Evolutionary conservation across 2,329 filamentous ascomycete species (phyloP), one percentile per base, ranked within the genome.

Genomic region (Penicillium sp.): DNA sequence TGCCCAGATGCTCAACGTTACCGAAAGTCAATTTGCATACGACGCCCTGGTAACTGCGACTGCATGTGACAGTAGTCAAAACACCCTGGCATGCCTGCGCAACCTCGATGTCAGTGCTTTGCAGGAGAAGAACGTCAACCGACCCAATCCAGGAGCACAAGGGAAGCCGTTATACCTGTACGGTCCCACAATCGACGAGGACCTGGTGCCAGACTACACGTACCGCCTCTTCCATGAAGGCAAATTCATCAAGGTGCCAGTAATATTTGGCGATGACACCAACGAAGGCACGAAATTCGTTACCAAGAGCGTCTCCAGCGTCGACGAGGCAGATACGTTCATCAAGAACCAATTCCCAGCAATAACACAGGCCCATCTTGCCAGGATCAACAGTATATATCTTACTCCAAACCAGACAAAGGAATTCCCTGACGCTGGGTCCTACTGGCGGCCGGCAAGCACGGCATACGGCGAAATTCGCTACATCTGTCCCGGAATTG

Each of bases 201-300:
- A 81, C 51, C 73, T 84, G n/a, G 73, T 83, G 38, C 74, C 70
- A 16, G 78, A 82, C 54, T 77, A 81, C 50, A 82, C 81, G 3
- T 77, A 80, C 54, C 66, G 67, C 6, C 74, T 81, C 21, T 82
- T 82, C 65, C 72, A 74, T 6, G 60, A 77, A 36, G 81, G 80
- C 4, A 74, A 75, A 39, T 83, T 82, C 66, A 71, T 81, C 62
- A 75, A 78, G 47, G 75, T 84, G 0, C 82, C 82, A 2, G 79
- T 81, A 11, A 83, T 85, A 57, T 81, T 80, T 61, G 83, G 84
- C 50, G 80, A 84, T 61, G 82, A 82, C 69, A 85, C 83, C 4
- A 85, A 90, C 69, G 87, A 87, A 71, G 87, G 87, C 36, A 87
- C 86, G 0, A 71, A 81, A 5, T 89, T 88, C 67, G 79, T 82